Evolutionary conservation across 306 rosid genomes (phyloP), one percentile per base, ranked within the genome.

Genomic region (Hippophae gyantsensis): DNA sequence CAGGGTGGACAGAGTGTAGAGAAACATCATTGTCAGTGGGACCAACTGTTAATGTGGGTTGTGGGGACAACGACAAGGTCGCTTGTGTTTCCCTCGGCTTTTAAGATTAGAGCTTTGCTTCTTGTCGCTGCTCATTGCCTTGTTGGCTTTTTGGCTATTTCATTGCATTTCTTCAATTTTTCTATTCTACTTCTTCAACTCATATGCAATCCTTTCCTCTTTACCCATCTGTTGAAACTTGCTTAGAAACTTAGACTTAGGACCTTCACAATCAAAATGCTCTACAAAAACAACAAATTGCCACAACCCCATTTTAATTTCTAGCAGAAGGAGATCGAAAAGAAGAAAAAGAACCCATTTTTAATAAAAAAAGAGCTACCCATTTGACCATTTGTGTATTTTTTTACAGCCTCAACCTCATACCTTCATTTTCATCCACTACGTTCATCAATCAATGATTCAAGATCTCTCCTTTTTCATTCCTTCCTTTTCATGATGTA

Each of bases 381-480:
- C 53, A 32, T 32, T 32, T 32, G 38, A 32, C 25, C 53, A 13
- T 13, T n/a, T 49, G 6, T 12, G 23, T 11, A 12, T 63, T 41
- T 6, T 23, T 51, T 52, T 11, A 52, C 56, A 52, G 38, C 56
- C 38, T 52, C 62, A 66, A 58, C 25, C 69, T 80, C 83, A 56
- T 26, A 44, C 57, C 63, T 52, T 66, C 32, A 12, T 63, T 56
- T 60, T 38, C 43, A 55, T 52, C 66, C 54, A 12, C 11, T 45
- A 32, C 10, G 45, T 14, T 45, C 66, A 14, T 13, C 51, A 44
- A 68, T 32, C 56, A 69, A 32, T 68, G 55, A 67, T 67, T 53
- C 63, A 57, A 71, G 82, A 82, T 82, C 85, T 77, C 64, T 55
- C 76, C 43, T 45, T n/a, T 55, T 48, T 42, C 42, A 56, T 54